Conservation (phyloP, 495 filamentous ascomycete species). For the Talaromyces adpressus region DNA sequence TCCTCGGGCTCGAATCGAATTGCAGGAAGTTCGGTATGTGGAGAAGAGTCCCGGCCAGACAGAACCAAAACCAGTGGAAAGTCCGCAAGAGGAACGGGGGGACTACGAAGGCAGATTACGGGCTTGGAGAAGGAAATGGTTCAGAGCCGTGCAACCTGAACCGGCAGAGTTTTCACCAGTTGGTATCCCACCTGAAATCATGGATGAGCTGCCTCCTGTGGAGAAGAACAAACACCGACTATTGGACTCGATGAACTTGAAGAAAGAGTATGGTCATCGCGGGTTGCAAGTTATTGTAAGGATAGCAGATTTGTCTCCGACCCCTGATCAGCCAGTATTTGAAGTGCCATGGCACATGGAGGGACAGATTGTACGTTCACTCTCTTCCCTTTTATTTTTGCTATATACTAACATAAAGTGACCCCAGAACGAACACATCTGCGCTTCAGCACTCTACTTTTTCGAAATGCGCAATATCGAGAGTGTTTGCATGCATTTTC, state of each 20-base stretch:
- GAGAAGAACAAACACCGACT: conserved; percentile 19
- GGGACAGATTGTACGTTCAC: conserved; percentile 24
- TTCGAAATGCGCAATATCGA: conserved; percentile 22
- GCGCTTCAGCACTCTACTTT: conserved; percentile 21
- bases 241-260: conserved; percentile 21
- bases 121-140: conserved; percentile 21
- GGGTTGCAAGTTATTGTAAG: conserved; percentile 35
- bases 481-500: conserved; percentile 17
- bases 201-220: conserved; percentile 18
- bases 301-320: conserved; percentile 26
- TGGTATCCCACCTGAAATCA: conserved; percentile 23
- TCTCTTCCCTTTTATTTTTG: not conserved
- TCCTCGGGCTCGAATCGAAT: conserved; percentile 23
- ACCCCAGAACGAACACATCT: conserved; percentile 34
- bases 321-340: conserved; percentile 23
- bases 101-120: conserved; percentile 20
- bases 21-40: conserved; percentile 26
- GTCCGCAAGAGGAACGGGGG: conserved; percentile 15
- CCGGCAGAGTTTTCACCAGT: conserved; percentile 23
- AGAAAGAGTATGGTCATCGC: conserved; percentile 28
- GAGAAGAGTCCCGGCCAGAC: conserved; percentile 16
- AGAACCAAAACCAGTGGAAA: conserved; percentile 14
- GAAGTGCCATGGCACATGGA: conserved; percentile 34
- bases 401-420: not conserved
- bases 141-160: conserved; percentile 22